Evolutionary conservation across 257 asterid species (phyloP), one percentile per base, ranked within the genome.

Genomic region (Sherardia arvensis): DNA sequence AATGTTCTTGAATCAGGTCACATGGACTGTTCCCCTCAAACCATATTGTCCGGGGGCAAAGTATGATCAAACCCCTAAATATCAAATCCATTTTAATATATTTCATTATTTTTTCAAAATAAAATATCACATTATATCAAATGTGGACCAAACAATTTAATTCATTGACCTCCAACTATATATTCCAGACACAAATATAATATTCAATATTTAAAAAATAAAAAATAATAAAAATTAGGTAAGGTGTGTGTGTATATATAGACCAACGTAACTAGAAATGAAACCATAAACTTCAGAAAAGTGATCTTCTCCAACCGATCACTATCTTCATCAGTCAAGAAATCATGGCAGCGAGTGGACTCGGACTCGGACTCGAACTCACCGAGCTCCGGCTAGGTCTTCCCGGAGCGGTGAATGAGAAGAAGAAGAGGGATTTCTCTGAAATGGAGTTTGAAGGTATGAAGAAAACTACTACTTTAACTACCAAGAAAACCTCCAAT

Each of bases 371-470:
- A 14, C 79, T 86, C 0, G 98, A 88, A 25, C 75, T 74, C 28
- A 91, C 98, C 4, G 98, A 91, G 90, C 88, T 91, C 7, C 69
- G 90, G 38, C 59, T 91, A 58, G 97, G 96, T 53, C 85, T 91
- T 29, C 95, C 95, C 18, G 96, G 96, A 5, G 63, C 95, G 1
- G 27, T 9, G 73, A 77, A 74, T 2, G 84, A 77, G 65, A 86
- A 78, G 66, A 86, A 78, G 84, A 86, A 89, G 67, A 80, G 95
- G 74, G 74, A 12, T 21, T 89, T 87, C 61, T 71, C 69, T 0
- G 85, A 80, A 11, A 63, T 86, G 5, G 79, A 73, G 17, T 67
- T 4, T 30, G 47, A 59, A n/a, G 59, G 22, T 20, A n/a, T 5
- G 22, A 2, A 28, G 18, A 8, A 21, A 21, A 21, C 4, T n/a